phyloP scores from a whole-genome alignment of 352 stramenopile genomes.

The Pythium periplocum region DNA sequence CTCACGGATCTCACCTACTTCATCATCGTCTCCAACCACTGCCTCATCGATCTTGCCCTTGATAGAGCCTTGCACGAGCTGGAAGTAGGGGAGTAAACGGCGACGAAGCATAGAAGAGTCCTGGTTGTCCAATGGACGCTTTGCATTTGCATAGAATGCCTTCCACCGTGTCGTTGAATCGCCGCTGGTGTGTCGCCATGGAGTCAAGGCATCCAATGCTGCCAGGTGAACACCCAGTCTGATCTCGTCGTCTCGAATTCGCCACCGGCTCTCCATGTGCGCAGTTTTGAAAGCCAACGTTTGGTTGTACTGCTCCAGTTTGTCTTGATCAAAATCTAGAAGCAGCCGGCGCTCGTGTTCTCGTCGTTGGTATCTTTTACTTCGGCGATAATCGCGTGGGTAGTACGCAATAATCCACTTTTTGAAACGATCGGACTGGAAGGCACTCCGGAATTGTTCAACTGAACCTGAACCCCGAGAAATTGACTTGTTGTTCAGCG shows the following conservation, averaged over 20 bases:
- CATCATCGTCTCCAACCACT: constrained; percentile 7
- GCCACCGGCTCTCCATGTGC: too few relatives aligned
- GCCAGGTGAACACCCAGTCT: constrained; percentile 9
- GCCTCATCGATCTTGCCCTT: constrained; percentile 8
- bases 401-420: constrained; percentile 12
- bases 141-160: not conserved
- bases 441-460: constrained; percentile 8
- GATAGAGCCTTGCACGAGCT: constrained; percentile 7
- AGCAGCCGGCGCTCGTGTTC: constrained; percentile 14
- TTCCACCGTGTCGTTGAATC: constrained; percentile 9
- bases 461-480: not conserved
- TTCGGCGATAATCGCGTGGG: constrained; percentile 12
- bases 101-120: constrained; percentile 4
- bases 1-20: constrained; percentile 17
- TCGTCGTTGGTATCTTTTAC: constrained; percentile 12
- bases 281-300: not conserved
- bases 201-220: constrained; percentile 2
- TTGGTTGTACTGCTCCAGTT: constrained; percentile 8
- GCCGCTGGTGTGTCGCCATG: constrained; percentile 8
- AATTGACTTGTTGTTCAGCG: constrained; percentile 7
- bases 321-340: constrained; percentile 11
- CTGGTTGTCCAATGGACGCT: constrained; percentile 6
- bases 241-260: constrained; percentile 10
- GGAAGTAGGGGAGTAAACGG: constrained; percentile 8
- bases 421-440: constrained; percentile 15